Conservation (phyloP, 352 stramenopile genomes). For the Phytophthora boehmeriae region DNA sequence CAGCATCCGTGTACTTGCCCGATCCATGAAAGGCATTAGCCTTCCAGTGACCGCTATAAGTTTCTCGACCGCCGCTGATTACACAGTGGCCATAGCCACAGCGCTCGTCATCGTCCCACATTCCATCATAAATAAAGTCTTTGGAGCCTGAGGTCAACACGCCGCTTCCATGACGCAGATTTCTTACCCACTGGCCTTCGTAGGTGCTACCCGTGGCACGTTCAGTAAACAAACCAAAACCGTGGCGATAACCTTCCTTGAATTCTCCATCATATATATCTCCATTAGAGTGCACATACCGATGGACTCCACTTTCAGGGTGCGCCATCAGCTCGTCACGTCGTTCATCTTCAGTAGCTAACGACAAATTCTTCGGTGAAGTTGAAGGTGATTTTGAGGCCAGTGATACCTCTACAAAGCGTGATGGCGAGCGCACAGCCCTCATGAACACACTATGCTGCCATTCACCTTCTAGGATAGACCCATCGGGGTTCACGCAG, state of each 20-base stretch:
- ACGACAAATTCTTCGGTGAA: constrained; percentile 4
- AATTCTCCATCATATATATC: constrained; percentile 82
- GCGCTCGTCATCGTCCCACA: constrained; percentile 65
- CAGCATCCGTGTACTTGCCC: constrained; percentile 82
- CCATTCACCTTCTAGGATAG: constrained; percentile 77
- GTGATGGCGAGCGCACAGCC: constrained; percentile 40
- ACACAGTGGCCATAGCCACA: constrained; percentile 76
- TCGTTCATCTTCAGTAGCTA: constrained; percentile 1
- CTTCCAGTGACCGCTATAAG: constrained; percentile 76
- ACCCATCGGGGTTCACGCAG: constrained; percentile 61
- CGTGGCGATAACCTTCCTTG: constrained; percentile 45
- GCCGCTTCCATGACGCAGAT: constrained; percentile 65
- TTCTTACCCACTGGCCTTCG: constrained; percentile 69
- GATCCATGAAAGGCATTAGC: constrained; percentile 78
- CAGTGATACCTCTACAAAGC: constrained; percentile 72
- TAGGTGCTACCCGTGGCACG: constrained; percentile 67
- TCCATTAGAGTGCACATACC: constrained; percentile 62
- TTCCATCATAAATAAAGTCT: constrained; percentile 86
- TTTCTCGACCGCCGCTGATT: constrained; percentile 70
- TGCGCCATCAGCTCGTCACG: constrained; percentile 13
- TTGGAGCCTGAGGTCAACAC: constrained; percentile 73
- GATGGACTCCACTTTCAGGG: constrained; percentile 42
- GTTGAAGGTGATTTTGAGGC: constrained; percentile 13
- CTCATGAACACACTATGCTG: constrained; percentile 72
- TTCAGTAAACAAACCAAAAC: constrained; percentile 68